These are phyloP conservation scores for Phialophora expanda DNA, from an alignment of 2,329 filamentous ascomycete genomes.

Conservation along the genomic window DNA sequence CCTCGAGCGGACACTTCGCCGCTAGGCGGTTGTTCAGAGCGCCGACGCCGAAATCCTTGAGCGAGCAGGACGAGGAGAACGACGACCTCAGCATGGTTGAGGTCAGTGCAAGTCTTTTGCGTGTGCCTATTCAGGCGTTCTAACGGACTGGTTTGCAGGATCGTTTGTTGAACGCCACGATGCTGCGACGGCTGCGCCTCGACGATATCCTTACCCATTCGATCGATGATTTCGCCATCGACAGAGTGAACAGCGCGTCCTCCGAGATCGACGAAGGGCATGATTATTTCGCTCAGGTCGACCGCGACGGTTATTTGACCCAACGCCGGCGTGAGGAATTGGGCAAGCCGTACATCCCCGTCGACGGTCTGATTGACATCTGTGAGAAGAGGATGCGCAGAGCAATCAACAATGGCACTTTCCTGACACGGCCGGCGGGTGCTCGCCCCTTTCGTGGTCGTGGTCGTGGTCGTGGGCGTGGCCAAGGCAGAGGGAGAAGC, in stretches of 20 bases:
- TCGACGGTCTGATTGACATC: not conserved
- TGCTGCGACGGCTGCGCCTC: not conserved
- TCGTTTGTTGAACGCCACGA: constrained; percentile 1
- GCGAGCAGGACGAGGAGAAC: not conserved
- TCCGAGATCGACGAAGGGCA: not conserved
- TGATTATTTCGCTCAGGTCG: constrained; percentile 3
- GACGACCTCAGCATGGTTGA: not conserved
- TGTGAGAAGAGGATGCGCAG: not conserved
- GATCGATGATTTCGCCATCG: not conserved
- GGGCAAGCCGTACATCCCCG: not conserved
- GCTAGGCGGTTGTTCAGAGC: not conserved
- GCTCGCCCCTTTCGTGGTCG: not conserved
- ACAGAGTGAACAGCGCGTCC: not conserved
- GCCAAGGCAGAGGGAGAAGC: not conserved
- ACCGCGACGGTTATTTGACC: not conserved
- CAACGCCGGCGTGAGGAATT: not conserved
- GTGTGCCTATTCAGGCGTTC: not conserved
- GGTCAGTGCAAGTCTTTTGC: not conserved
- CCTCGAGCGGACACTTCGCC: not conserved
- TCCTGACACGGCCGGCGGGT: not conserved
- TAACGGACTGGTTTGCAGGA: not conserved
- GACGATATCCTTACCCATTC: not conserved
- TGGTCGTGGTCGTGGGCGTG: not conserved
- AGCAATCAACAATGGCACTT: not conserved
- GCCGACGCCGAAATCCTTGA: not conserved